Percentiles rank a stretch among this genome's conserved stretches.
phyloP scores from a whole-genome alignment of 1,284 basidiomycete genomes.

The Rhodotorula sp. region DNA sequence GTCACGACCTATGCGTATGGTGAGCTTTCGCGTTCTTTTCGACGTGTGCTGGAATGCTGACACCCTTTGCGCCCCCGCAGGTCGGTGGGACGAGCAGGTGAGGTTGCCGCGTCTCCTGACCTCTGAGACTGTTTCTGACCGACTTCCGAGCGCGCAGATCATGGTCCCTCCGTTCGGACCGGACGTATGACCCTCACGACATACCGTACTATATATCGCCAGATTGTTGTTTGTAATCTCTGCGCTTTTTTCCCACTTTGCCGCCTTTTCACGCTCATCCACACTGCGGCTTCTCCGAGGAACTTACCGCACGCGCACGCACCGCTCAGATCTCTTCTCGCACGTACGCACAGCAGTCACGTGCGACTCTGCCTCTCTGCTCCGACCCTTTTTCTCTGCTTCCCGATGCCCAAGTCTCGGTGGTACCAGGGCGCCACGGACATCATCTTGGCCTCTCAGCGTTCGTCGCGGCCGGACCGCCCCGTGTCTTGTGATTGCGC shows the following conservation, averaged over 20 bases:
- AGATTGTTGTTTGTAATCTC: neutral
- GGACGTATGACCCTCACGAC: no score
- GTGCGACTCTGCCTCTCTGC: no score
- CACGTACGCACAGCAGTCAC: no score
- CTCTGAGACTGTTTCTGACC: neutral
- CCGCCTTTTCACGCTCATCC: neutral
- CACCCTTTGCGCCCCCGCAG: neutral
- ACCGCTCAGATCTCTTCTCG: no score
- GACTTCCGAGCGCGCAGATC: slow-evolving; percentile 3
- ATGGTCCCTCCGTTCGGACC: slow-evolving; percentile 20
- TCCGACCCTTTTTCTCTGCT: no score
- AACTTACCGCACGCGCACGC: neutral
- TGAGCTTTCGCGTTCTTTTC: neutral
- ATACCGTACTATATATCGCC: no score
- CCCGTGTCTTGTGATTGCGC: no score
- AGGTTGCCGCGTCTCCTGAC: neutral
- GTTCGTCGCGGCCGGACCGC: no score
- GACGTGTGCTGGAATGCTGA: neutral
- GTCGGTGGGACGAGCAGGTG: slow-evolving; percentile 1
- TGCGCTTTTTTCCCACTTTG: neutral
- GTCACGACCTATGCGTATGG: slow-evolving; percentile 28
- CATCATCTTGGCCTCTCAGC: neutral
- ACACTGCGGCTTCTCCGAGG: neutral
- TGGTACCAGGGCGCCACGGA: neutral
- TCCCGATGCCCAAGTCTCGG: neutral